Evolutionary conservation across 352 stramenopile genomes (phyloP), one percentile per base, ranked within the genome.

Genomic region (Globisporangium echinulatum): DNA sequence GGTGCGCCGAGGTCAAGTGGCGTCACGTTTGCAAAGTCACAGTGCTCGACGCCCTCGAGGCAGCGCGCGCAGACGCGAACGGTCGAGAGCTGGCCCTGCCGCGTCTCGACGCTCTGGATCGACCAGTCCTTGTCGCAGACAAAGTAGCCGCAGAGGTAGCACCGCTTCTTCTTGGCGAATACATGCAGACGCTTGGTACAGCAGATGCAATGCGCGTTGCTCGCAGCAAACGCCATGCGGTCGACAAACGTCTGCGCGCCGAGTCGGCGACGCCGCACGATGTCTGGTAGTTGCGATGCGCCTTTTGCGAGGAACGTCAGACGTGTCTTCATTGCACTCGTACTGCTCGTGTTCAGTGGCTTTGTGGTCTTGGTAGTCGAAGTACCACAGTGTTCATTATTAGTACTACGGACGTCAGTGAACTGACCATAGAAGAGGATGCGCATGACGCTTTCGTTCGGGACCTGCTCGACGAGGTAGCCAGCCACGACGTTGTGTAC

Each of bases 241-340:
- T 88, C 68, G 0, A 79, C 71, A 2, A 90, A 69, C 42, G 70
- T 68, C 58, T 89, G 81, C 5, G 71, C 67, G 17, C 77, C 79
- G 38, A 91, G 75, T 7, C 82, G 77, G 0, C 75, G 77, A 15
- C 82, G 69, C 1, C 75, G 76, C 13, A 91, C 70, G 37, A 44
- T 56, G 52, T 77, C 62, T 0, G 61, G 71, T 9, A 79, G 52
- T 1, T 49, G 61, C 4, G 54, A 64, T 11, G 60, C 61, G 4
- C 69, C 69, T n/a, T 77, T 59, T 0, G 69, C 69, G 2, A 79
- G 63, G 10, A 66, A 68, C 49, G 66, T 39, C 39, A 79, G 42
- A 17, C 71, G 61, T 56, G 56, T 59, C 40, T 66, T 67, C 65
- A 62, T 71, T 40, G 49, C 61, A 10, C 62, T 56, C 38, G 36